These are phyloP conservation scores for Teunomyces lycoperdinae DNA, from an alignment of 805 yeast genomes.

Conservation along the genomic window DNA sequence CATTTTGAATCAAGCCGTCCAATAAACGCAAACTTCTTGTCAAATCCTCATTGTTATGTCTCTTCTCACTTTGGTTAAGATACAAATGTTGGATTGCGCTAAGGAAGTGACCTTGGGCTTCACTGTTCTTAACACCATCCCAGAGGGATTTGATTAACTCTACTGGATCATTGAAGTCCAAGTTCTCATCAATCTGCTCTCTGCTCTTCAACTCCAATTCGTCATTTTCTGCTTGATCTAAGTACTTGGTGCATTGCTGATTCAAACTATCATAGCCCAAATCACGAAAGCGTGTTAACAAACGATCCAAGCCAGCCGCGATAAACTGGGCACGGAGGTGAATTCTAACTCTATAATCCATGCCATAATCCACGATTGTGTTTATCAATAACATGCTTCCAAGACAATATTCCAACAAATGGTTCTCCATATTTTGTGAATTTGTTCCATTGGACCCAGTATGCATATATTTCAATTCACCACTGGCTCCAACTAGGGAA, in stretches of 20 bases:
- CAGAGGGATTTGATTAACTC: conserved; percentile 62
- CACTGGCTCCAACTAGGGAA: conserved; percentile 88
- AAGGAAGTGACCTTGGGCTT: conserved; percentile 56
- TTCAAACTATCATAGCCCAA: conserved; percentile 57
- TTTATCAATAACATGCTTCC: conserved; percentile 69
- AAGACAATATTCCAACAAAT: conserved; percentile 66
- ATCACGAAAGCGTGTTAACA: conserved; percentile 18
- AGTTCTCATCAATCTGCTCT: conserved; percentile 36
- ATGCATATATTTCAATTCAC: conserved; percentile 57
- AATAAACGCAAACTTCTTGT: conserved; percentile 57
- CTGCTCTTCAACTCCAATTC: conserved; percentile 40
- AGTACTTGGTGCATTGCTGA: conserved; percentile 63
- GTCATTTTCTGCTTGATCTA: conserved; percentile 57
- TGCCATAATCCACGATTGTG: conserved; percentile 52
- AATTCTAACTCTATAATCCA: conserved; percentile 45
- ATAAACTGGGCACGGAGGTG: conserved; percentile 51
- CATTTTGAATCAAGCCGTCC: conserved; percentile 62
- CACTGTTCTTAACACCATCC: conserved; percentile 54
- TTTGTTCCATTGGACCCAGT: conserved; percentile 16
- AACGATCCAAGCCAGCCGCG: conserved; percentile 22
- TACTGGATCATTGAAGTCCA: conserved; percentile 68
- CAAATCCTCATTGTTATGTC: conserved; percentile 42
- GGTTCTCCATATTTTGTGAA: conserved; percentile 56
- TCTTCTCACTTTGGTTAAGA: conserved; percentile 51
- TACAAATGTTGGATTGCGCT: conserved; percentile 67